phyloP scores from a whole-genome alignment of 1,284 basidiomycete genomes.

The Athelia psychrophila region DNA sequence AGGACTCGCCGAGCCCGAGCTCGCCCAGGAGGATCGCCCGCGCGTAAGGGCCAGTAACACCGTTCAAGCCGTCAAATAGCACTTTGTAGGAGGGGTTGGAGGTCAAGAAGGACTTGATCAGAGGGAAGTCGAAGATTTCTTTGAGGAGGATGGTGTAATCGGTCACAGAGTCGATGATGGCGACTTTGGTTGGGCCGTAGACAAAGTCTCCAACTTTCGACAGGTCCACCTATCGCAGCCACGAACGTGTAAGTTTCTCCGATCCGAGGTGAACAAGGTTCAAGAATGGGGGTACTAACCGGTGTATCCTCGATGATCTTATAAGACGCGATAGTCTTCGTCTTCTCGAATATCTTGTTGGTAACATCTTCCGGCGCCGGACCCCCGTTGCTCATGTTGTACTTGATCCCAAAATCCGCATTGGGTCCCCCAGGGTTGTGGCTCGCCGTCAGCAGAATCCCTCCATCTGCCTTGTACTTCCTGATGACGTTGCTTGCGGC shows the following conservation, averaged over 20 bases:
- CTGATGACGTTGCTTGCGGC: slow-evolving; percentile 96
- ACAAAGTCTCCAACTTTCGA: slow-evolving; percentile 78
- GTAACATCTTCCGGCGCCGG: slow-evolving; percentile 96
- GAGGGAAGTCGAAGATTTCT: slow-evolving; percentile 91
- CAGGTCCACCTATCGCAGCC: slow-evolving; percentile 66
- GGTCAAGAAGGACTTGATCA: slow-evolving; percentile 90
- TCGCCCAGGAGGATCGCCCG: slow-evolving; percentile 83
- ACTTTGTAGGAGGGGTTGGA: slow-evolving; percentile 73
- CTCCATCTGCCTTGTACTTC: slow-evolving; percentile 94
- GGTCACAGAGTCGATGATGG: slow-evolving; percentile 92
- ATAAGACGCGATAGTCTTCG: slow-evolving; percentile 86
- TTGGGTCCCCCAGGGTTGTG: slow-evolving; percentile 99
- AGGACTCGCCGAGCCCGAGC: slow-evolving; percentile 78
- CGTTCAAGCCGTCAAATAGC: slow-evolving; percentile 95
- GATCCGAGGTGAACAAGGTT: background rate
- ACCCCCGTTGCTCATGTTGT: slow-evolving; percentile 96
- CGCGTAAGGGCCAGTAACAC: slow-evolving; percentile 98
- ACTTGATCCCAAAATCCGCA: slow-evolving; percentile 99
- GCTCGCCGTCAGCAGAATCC: slow-evolving; percentile 95
- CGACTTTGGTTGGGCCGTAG: slow-evolving; percentile 83
- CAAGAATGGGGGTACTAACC: slow-evolving; percentile 39
- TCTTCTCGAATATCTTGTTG: slow-evolving; percentile 90
- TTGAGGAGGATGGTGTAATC: slow-evolving; percentile 88
- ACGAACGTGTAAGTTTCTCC: background rate
- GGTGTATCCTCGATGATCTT: slow-evolving; percentile 79